These are phyloP conservation scores for Acanthamoeba sp. DNA, from an alignment of 208 protist species.

Conservation along the genomic window DNA sequence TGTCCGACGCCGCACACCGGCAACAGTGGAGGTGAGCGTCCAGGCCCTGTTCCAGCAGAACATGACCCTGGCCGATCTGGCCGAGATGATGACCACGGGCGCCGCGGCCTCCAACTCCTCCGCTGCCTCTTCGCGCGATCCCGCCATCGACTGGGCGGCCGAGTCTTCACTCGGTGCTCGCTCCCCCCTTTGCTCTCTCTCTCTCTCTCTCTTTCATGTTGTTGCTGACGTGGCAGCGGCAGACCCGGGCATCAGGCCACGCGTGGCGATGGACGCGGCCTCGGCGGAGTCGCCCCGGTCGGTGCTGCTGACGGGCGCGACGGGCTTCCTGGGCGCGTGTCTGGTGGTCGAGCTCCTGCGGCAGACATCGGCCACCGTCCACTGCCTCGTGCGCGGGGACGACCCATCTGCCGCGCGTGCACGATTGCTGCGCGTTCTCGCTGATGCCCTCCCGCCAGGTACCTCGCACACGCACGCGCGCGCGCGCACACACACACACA, in stretches of 20 bases:
- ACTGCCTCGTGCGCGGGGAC: slow-evolving; percentile 39
- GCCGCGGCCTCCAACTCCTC: too few species aligned
- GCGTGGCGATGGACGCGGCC: neutral
- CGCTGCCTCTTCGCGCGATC: neutral
- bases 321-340: slow-evolving; percentile 56
- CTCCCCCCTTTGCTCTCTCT: too few species aligned
- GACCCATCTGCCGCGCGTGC: neutral
- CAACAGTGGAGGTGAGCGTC: slow-evolving; percentile 22
- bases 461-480: too few species aligned
- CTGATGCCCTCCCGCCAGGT: neutral
- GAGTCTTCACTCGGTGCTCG: neutral
- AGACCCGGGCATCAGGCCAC: slow-evolving; percentile 11
- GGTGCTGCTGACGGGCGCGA: slow-evolving; percentile 59
- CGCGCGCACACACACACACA: neutral
- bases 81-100: neutral
- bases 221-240: neutral
- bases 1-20: slow-evolving; percentile 60
- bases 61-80: slow-evolving; percentile 1
- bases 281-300: neutral
- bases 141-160: neutral
- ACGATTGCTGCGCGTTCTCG: neutral
- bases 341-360: slow-evolving; percentile 11
- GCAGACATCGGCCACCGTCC: neutral
- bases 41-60: slow-evolving; percentile 11
- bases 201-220: neutral